Percentiles rank a stretch among this genome's conserved stretches.
phyloP scores from a whole-genome alignment of 2,329 filamentous ascomycete genomes.

The Orbilia brochopaga region DNA sequence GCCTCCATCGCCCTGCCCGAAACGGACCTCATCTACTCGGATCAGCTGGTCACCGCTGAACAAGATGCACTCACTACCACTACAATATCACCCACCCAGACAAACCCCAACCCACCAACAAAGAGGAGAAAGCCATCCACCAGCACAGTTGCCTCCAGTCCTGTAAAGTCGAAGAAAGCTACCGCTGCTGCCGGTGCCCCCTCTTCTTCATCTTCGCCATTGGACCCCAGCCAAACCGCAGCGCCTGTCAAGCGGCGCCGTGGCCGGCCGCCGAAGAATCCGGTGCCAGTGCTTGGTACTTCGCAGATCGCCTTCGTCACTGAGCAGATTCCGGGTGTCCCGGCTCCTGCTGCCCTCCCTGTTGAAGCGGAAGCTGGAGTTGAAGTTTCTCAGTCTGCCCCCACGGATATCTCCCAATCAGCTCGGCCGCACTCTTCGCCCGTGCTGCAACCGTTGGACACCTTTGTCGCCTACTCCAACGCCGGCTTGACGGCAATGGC shows the following conservation, averaged over 20 bases:
- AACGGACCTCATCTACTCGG: constrained; percentile 18
- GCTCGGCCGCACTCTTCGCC: constrained; percentile 20
- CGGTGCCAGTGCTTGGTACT: constrained; percentile 15
- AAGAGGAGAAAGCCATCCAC: constrained; percentile 46
- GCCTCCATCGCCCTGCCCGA: constrained; percentile 33
- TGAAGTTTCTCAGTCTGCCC: constrained; percentile 3
- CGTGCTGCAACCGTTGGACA: constrained; percentile 21
- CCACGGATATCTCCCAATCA: background rate
- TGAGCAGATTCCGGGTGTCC: constrained; percentile 8
- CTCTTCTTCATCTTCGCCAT: background rate
- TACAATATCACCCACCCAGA: background rate
- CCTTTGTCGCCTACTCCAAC: constrained; percentile 29
- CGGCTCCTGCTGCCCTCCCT: constrained; percentile 1
- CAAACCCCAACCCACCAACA: constrained; percentile 16
- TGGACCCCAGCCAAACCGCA: constrained; percentile 6
- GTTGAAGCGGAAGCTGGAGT: too few species aligned
- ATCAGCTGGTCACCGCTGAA: constrained; percentile 15
- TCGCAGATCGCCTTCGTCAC: constrained; percentile 39
- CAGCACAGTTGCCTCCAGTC: constrained; percentile 33
- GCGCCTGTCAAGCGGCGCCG: constrained; percentile 32
- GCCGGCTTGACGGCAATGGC: constrained; percentile 15
- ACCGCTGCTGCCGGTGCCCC: constrained; percentile 12
- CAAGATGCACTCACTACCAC: constrained; percentile 4
- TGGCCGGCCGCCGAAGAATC: constrained; percentile 45
- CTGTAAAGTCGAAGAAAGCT: constrained; percentile 20